phyloP scores from a whole-genome alignment of 1,284 basidiomycete genomes.

The Tilletia walkeri region DNA sequence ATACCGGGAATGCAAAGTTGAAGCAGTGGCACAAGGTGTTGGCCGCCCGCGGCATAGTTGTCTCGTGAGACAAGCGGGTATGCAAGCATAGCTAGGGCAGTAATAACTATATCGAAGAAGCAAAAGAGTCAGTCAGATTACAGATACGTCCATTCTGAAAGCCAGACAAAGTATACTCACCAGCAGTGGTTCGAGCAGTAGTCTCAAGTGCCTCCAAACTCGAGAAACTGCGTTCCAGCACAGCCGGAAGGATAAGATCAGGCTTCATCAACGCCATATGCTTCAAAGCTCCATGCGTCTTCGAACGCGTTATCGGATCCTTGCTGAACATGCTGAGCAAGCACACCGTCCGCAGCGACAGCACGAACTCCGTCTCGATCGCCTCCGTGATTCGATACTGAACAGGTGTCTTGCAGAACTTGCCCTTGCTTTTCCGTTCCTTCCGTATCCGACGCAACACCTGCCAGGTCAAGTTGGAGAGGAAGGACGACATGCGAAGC shows the following conservation, averaged over 20 bases:
- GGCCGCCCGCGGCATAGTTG: slow-evolving; percentile 77
- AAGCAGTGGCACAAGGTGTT: slow-evolving; percentile 81
- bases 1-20: slow-evolving; percentile 89
- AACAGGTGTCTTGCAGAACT: slow-evolving; percentile 75
- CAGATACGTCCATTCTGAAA: slow-evolving; percentile 76
- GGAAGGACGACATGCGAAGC: slow-evolving; percentile 73
- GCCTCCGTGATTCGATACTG: slow-evolving; percentile 66
- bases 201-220: slow-evolving; percentile 70
- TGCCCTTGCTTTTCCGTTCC: slow-evolving; percentile 66
- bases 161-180: background rate
- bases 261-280: slow-evolving; percentile 79
- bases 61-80: slow-evolving; percentile 75
- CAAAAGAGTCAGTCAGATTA: slow-evolving; percentile 56
- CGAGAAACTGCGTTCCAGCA: slow-evolving; percentile 85
- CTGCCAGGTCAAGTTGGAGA: slow-evolving; percentile 77
- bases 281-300: slow-evolving; percentile 61
- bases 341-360: slow-evolving; percentile 78
- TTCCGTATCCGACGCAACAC: slow-evolving; percentile 64
- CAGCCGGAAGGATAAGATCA: slow-evolving; percentile 80
- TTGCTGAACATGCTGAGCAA: slow-evolving; percentile 95
- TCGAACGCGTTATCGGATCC: slow-evolving; percentile 60
- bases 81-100: slow-evolving; percentile 77
- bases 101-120: slow-evolving; percentile 63
- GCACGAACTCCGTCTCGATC: slow-evolving; percentile 81
- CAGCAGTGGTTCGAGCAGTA: slow-evolving; percentile 58